These are phyloP conservation scores for Vigna nakashimae DNA, from an alignment of 306 rosid genomes.

Conservation along the genomic window DNA sequence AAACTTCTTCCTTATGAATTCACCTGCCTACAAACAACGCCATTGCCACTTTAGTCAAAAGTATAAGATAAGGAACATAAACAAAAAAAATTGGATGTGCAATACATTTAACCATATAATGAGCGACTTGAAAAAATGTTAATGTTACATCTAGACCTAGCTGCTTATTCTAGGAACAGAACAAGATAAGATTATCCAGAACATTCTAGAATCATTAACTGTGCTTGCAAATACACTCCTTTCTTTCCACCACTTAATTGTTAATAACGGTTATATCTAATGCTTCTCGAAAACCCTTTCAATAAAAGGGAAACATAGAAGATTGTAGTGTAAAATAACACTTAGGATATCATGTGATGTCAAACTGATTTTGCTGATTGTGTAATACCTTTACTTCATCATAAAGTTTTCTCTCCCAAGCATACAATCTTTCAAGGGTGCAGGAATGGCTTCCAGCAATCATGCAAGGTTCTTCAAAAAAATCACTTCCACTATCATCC, in stretches of 20 bases:
- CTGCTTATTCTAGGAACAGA: neutral
- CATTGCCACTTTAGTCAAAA: no score
- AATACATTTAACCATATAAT: neutral
- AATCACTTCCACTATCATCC: no score
- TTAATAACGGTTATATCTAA: neutral
- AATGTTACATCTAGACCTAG: neutral
- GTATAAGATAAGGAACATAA: no score
- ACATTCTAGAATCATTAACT: neutral
- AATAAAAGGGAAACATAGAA: neutral
- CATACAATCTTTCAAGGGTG: no score
- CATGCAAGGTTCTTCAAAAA: no score
- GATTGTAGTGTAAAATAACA: neutral
- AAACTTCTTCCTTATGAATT: no score
- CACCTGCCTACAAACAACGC: no score
- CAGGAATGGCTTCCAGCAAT: no score
- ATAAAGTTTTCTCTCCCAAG: neutral
- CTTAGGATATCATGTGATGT: conserved; percentile 2
- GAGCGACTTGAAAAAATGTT: neutral
- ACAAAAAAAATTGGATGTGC: no score
- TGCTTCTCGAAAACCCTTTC: neutral
- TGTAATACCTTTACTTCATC: conserved; percentile 23
- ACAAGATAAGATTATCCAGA: neutral
- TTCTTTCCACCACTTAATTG: neutral
- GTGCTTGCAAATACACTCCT: neutral
- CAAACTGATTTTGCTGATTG: neutral